Base-by-base conservation (phyloP, 352 stramenopile genomes). In the Globisporangium mamillatum region DNA sequence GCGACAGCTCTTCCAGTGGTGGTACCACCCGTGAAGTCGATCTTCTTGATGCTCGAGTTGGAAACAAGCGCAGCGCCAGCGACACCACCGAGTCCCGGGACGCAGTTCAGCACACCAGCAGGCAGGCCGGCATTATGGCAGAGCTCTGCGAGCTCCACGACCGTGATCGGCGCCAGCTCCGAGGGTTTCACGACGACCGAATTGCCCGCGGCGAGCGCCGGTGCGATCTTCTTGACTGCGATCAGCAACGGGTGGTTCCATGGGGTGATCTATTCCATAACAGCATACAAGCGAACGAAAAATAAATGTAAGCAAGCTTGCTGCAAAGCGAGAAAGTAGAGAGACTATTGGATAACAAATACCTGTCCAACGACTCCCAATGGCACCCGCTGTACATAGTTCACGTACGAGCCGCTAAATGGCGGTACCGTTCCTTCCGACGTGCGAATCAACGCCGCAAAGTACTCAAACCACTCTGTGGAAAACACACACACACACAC, bases 101-200 rank as follows among this genome's bases (percentile, higher is more conserved):
- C 62, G 27, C 75, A 82, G 56, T 88, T 88, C 57, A 88, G 72
- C 24, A 86, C 80, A 2, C 79, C 79, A 2, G 75, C 53, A 2
- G 80, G 80, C 7, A 88, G 55, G 4, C 80, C 80, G 16, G 72
- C 75, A 4, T 71, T 58, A 27, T 80, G 52, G 16, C 71, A 78
- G 63, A 88, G 44, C 60, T 84, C 75, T 22, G 76, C 74, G 29
- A 88, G 75, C 61, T 83, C 69, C 41, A 88, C 18, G 22, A 83
- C 74, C 41, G 74, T 88, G 29, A 88, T 74, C 25, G 88, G 89
- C 16, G 90, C 81, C 14, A 94, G 65, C 72, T 97, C 90, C 9
- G 89, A 94, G 25, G 90, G 87, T 68, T 97, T 97, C 25, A 97
- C 72, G n/a, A 97, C 87, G 18, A 94, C 73, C 9, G 82, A 85